Base-by-base conservation (phyloP, 2,329 filamentous ascomycete genomes). In the Sporothrix variecibatus region DNA sequence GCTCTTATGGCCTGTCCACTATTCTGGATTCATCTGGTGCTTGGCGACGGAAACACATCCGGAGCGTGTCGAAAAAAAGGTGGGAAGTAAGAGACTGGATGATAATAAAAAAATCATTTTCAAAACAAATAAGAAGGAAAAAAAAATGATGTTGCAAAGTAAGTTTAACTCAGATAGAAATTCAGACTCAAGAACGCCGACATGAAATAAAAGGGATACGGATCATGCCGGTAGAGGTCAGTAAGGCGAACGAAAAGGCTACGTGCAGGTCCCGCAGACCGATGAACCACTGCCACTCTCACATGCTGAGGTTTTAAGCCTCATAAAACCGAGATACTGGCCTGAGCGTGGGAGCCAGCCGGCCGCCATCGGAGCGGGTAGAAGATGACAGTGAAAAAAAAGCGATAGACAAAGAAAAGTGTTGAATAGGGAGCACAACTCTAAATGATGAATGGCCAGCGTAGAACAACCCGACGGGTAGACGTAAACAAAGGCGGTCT, bases 401-500 rank as follows among this genome's bases (percentile, higher is more conserved):
- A n/a, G n/a, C 12, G 34, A 40, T 5, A 8, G 17, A 23, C 62
- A 15, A 15, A 43, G 43, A 23, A 67, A 34, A 49, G 9, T 17
- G 38, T 23, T 28, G 7, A 49, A 68, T 12, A 53, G 23, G 53
- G 28, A 64, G 4, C 56, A 64, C 58, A 72, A 72, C 70, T 72
- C 70, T 64, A 64, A 72, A 72, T 62, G 12, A 62, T 51, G 56
- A 62, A 62, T 38, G 49, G 34, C n/a, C 12, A 62, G 26, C 3
- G 67, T 56, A 23, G 49, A 70, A 70, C 67, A 69, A 17, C 43
- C 28, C 26, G 65, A 31, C 64, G 40, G 43, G 26, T 69, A 69
- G 43, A 38, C 67, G 67, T 56, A 56, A 40, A 70, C 49, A 70
- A 56, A 56, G 49, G 67, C 67, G 49, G 67, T 17, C 67, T 70